Conservation (phyloP, 2,329 filamentous ascomycete genomes). For the Sclerotinia borealis region DNA sequence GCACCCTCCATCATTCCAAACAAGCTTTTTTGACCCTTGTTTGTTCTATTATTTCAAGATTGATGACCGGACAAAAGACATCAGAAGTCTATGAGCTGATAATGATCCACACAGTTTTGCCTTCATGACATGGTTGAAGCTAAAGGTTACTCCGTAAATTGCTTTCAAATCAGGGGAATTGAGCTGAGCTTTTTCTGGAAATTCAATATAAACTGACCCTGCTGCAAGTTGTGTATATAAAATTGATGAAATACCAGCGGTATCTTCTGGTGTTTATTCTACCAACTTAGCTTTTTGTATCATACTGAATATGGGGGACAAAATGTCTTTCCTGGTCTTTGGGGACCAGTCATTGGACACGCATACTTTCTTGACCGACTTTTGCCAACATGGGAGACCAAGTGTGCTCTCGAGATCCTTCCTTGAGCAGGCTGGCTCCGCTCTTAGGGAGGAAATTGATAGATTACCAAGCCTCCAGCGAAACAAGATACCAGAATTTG, state of each 20-base stretch:
- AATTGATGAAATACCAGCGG: constrained; percentile 10
- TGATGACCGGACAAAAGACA: constrained; percentile 13
- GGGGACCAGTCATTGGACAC: constrained; percentile 67
- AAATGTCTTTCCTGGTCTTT: constrained; percentile 56
- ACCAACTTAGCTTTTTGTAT: constrained; percentile 8
- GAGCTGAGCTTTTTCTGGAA: constrained; percentile 2
- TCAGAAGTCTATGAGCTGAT: constrained; percentile 10
- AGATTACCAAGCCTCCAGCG: constrained; percentile 51
- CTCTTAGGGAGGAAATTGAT: constrained; percentile 55
- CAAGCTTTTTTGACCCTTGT: constrained; percentile 12
- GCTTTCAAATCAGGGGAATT: constrained; percentile 10
- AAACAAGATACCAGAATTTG: constrained; percentile 53
- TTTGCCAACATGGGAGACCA: constrained; percentile 41
- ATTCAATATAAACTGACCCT: background rate
- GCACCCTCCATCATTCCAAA: constrained; percentile 7
- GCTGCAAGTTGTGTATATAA: constrained; percentile 3
- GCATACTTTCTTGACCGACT: constrained; percentile 54
- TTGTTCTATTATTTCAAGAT: constrained; percentile 5
- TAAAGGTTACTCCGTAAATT: constrained; percentile 12
- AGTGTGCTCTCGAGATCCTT: constrained; percentile 55
- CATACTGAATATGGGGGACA: constrained; percentile 19
- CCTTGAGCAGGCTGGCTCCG: constrained; percentile 51
- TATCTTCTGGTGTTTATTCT: background rate
- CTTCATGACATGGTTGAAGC: constrained; percentile 9
- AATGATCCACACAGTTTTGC: constrained; percentile 6